Percentiles rank a stretch among this genome's conserved stretches.
Evolutionary conservation across 352 stramenopile species (phyloP).

Genomic region (Phytophthora sp.): DNA sequence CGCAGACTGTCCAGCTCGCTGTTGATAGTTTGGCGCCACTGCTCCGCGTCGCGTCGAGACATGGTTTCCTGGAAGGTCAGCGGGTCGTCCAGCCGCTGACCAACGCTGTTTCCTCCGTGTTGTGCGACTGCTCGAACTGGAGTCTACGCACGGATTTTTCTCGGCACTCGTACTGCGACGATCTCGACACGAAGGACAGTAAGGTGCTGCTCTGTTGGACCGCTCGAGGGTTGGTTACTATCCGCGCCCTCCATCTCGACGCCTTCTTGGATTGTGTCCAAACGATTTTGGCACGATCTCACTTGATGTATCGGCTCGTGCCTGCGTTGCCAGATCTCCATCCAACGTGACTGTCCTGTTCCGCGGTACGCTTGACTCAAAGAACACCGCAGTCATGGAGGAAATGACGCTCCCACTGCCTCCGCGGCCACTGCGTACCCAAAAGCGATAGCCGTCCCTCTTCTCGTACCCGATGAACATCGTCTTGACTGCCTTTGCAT

Average conservation of each 20-base stretch:
- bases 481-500: not conserved
- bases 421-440: not conserved
- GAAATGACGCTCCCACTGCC: conserved; percentile 2
- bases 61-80: not conserved
- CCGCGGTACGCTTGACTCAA: conserved; percentile 2
- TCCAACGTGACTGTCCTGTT: not conserved
- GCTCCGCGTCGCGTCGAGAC: not conserved
- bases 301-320: not conserved
- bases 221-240: no score
- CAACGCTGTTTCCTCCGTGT: not conserved
- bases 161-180: conserved; percentile 1
- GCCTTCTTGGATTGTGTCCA: not conserved
- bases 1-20: conserved; percentile 23
- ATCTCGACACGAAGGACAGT: no score
- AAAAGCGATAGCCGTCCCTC: not conserved
- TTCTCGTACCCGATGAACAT: not conserved
- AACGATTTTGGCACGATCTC: not conserved
- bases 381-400: conserved; percentile 8
- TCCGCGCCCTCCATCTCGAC: not conserved
- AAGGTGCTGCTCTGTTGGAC: no score
- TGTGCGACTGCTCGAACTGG: conserved; percentile 11
- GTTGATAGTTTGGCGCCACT: conserved; percentile 21
- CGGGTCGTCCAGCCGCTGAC: not conserved
- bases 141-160: conserved; percentile 4
- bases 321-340: not conserved